Percentiles rank a stretch among this genome's conserved stretches.
Evolutionary conservation across 768 basidiomycete genomes (phyloP).

Genomic region (Termitomyces sp.): DNA sequence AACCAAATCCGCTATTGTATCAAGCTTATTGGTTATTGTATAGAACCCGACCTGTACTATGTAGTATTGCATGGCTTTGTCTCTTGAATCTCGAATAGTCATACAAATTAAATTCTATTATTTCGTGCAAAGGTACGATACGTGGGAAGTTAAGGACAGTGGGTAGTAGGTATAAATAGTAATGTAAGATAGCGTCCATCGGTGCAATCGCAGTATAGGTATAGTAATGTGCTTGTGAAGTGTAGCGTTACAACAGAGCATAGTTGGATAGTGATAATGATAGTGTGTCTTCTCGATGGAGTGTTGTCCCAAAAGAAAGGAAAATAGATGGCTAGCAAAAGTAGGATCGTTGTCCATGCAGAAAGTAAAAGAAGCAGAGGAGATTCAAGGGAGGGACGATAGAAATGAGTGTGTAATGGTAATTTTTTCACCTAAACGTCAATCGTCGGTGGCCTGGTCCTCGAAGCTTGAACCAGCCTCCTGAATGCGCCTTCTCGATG

Average conservation of each 20-base stretch:
- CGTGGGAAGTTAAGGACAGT: constrained; percentile 13
- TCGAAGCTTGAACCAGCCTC: constrained; percentile 28
- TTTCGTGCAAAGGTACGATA: constrained; percentile 3
- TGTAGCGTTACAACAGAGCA: constrained; percentile 13
- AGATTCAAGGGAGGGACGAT: constrained; percentile 13
- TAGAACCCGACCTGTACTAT: background rate
- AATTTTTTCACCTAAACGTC: constrained; percentile 11
- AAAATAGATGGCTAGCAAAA: constrained; percentile 25
- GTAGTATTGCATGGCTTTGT: background rate
- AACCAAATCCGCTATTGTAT: background rate
- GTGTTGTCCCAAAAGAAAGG: constrained; percentile 5
- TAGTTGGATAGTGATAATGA: constrained; percentile 20
- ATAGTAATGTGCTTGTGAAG: constrained; percentile 7
- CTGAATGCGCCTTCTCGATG: constrained; percentile 27
- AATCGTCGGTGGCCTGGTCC: constrained; percentile 18
- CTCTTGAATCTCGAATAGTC: background rate
- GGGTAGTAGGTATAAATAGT: constrained; percentile 15
- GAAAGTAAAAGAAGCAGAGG: constrained; percentile 12
- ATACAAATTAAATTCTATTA: constrained; percentile 6
- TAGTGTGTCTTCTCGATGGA: constrained; percentile 14
- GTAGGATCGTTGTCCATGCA: constrained; percentile 2
- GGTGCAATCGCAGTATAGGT: constrained; percentile 5
- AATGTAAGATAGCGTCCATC: constrained; percentile 11
- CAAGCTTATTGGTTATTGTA: background rate
- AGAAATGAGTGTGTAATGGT: background rate